Evolutionary conservation across 352 stramenopile genomes (phyloP), one percentile per base, ranked within the genome.

Genomic region (Phytophthora macrochlamydospora): DNA sequence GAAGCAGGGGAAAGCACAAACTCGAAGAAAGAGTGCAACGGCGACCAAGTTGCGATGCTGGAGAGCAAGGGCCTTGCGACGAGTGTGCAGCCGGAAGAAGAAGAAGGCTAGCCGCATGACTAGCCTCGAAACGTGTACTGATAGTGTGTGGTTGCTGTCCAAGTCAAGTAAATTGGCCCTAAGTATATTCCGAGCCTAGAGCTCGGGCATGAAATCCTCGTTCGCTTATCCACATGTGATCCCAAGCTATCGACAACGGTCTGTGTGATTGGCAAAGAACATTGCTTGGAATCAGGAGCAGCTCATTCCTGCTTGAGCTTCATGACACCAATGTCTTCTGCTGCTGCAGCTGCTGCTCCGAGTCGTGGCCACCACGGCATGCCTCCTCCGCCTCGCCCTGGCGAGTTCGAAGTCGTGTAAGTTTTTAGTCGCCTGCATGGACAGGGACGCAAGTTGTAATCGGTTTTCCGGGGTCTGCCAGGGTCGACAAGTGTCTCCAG

Each of bases 401-500:
- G 65, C 46, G 49, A 69, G 48, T 69, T 73, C 24, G 53, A 72
- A 46, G 28, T 48, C 30, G 43, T 68, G 65, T 68, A 64, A 1
- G 59, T 64, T 49, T 24, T 40, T 49, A 49, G 43, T 49, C 43
- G 43, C 24, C 29, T 49, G 43, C 13, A 37, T 14, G 28, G 3
- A 32, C 18, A 46, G 33, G 24, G 12, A 30, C 56, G 30, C 8
- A 48, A n/a, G 18, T 48, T 49, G 59, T 69, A 69, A 69, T 52
- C 12, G 59, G 46, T 40, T 64, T 72, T 64, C 40, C 46, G 44
- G 58, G 51, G 56, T 46, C 9, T 29, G 14, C 53, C 50, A 73
- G 69, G 4, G 56, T 59, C 18, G 55, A 74, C 8, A 65, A 75
- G 45, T 75, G 70, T 37, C 59, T 79, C 35, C 67, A 62, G 51